Percentiles rank a stretch among this genome's conserved stretches.
These are phyloP conservation scores for Echria macrotheca DNA, from an alignment of 495 filamentous ascomycete genomes.

Conservation along the genomic window DNA sequence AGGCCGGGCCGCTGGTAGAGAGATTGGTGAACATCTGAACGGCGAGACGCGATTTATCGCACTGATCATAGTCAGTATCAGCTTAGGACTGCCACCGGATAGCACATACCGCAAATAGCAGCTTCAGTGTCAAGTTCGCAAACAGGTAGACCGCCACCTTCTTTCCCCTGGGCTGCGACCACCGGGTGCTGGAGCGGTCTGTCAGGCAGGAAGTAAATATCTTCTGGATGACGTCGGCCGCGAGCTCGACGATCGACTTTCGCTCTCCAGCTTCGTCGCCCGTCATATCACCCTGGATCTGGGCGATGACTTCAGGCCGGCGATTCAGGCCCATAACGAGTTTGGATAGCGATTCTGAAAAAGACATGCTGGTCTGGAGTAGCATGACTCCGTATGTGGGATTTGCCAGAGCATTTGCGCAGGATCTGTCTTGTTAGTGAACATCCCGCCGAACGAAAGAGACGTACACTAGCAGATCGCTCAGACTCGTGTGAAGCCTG, in stretches of 20 bases:
- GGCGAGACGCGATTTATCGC: conserved; percentile 59
- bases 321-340: conserved; percentile 76
- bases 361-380: conserved; percentile 67
- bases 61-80: conserved; percentile 32
- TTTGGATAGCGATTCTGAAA: conserved; percentile 69
- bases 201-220: conserved; percentile 88
- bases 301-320: conserved; percentile 61
- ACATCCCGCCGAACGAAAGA: conserved; percentile 5
- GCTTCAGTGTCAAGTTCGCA: conserved; percentile 84
- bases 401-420: conserved; percentile 73
- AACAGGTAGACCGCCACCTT: conserved; percentile 83
- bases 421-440: conserved; percentile 46
- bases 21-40: conserved; percentile 89
- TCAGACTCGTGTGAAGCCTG: conserved; percentile 68
- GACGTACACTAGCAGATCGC: conserved; percentile 63
- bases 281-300: conserved; percentile 44
- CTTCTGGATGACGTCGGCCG: conserved; percentile 80
- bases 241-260: conserved; percentile 75
- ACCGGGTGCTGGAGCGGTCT: conserved; percentile 62
- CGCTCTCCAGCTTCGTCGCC: conserved; percentile 52
- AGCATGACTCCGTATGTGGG: conserved; percentile 71
- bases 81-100: not conserved
- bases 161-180: conserved; percentile 67
- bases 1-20: conserved; percentile 70
- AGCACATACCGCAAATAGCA: conserved; percentile 68